Percentiles rank a stretch among this genome's conserved stretches.
phyloP scores from a whole-genome alignment of 208 protist species.

The Leptomonas pyrrhocoris region DNA sequence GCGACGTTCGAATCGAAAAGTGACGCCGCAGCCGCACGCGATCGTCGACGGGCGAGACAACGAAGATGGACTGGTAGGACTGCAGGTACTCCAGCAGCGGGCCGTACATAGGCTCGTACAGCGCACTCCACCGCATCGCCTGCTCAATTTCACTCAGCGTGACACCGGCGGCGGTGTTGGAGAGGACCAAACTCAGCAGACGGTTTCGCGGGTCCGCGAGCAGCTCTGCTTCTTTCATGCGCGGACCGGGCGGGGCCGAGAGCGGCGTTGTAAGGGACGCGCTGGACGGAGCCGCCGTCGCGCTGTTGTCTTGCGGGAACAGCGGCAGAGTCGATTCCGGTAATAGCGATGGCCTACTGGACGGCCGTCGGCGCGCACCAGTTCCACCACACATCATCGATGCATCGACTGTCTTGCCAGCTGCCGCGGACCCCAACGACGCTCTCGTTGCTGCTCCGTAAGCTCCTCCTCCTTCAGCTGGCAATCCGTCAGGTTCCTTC shows the following conservation, averaged over 20 bases:
- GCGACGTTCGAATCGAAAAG: slow-evolving; percentile 25
- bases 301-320: neutral
- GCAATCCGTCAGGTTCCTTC: neutral
- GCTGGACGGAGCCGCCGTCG: neutral
- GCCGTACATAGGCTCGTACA: slow-evolving; percentile 54
- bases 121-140: slow-evolving; percentile 46
- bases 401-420: too few species aligned
- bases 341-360: neutral
- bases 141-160: slow-evolving; percentile 50
- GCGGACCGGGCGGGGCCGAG: neutral
- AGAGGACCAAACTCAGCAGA: slow-evolving; percentile 64
- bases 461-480: too few species aligned
- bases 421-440: too few species aligned
- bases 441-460: too few species aligned
- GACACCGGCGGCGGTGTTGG: slow-evolving; percentile 50
- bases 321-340: neutral
- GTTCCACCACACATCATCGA: too few species aligned
- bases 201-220: slow-evolving; percentile 54
- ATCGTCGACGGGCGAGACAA: slow-evolving; percentile 69
- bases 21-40: slow-evolving; percentile 57
- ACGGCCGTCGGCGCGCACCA: neutral
- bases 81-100: slow-evolving; percentile 67
- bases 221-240: slow-evolving; percentile 23
- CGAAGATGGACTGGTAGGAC: slow-evolving; percentile 81
- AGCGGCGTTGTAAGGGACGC: neutral